Percentiles rank a stretch among this genome's conserved stretches.
Conservation (phyloP, 1,139 yeast genomes). For the Martiniozyma asiatica region DNA sequence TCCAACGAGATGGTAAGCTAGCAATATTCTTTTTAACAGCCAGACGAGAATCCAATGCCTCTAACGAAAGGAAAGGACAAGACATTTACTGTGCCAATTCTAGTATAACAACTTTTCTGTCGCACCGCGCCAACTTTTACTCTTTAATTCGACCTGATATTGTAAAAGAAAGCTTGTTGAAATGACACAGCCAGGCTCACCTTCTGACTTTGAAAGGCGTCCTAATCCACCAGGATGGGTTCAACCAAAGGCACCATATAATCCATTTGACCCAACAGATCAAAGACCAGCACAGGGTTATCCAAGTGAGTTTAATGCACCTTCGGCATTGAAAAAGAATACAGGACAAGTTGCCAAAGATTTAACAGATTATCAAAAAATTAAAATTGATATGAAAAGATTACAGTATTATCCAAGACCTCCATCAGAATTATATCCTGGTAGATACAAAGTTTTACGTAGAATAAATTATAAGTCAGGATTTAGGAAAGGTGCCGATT, state of each 20-base stretch:
- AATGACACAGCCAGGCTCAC: constrained; percentile 2
- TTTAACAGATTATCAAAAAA: constrained; percentile 57
- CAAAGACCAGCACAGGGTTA: constrained; percentile 72
- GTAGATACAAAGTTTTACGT: constrained; percentile 63
- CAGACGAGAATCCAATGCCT: constrained; percentile 59
- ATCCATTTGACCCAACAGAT: constrained; percentile 75
- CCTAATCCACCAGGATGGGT: constrained; percentile 80
- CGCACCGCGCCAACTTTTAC: no score
- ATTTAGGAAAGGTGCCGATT: constrained; percentile 43
- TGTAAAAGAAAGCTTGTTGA: no score
- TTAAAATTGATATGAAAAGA: constrained; percentile 61
- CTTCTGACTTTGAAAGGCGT: constrained; percentile 36
- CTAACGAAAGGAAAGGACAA: constrained; percentile 34
- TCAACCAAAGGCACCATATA: constrained; percentile 73
- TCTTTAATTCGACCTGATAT: no score
- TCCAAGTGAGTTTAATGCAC: constrained; percentile 63
- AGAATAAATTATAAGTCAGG: constrained; percentile 43
- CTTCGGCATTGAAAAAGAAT: constrained; percentile 43
- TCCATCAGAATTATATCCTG: constrained; percentile 59
- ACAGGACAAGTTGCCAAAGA: constrained; percentile 49
- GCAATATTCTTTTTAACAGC: not conserved
- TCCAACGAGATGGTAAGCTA: constrained; percentile 63
- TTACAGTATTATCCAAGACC: constrained; percentile 77
- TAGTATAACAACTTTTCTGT: not conserved
- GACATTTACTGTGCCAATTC: constrained; percentile 5